Evolutionary conservation across 2,329 filamentous ascomycete genomes (phyloP).

Genomic region (Paracoccidioides lutzii): DNA sequence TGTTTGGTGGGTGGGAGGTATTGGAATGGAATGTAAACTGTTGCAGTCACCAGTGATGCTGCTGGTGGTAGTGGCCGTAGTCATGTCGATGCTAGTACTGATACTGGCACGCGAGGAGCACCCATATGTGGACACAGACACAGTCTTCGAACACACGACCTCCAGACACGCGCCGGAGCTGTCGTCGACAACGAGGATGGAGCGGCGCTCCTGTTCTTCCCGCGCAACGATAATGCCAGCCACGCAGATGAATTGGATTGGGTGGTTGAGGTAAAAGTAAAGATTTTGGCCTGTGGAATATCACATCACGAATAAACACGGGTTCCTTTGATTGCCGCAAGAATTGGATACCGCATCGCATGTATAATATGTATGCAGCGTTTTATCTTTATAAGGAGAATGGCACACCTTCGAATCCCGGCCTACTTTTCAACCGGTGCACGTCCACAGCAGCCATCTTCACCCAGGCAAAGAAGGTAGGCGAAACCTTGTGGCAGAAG

Average conservation of each 20-base stretch:
- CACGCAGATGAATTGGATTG: constrained; percentile 61
- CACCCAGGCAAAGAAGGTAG: constrained; percentile 52
- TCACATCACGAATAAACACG: background rate
- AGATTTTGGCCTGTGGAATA: constrained; percentile 37
- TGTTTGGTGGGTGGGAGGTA: constrained; percentile 3
- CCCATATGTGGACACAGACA: constrained; percentile 9
- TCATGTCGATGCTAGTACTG: constrained; percentile 15
- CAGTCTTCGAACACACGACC: constrained; percentile 34
- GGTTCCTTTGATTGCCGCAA: no score
- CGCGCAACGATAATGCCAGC: constrained; percentile 56
- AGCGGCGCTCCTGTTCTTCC: constrained; percentile 41
- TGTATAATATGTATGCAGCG: background rate
- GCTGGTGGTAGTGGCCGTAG: background rate
- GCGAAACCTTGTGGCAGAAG: constrained; percentile 46
- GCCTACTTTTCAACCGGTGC: constrained; percentile 36
- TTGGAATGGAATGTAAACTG: background rate
- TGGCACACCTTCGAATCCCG: constrained; percentile 39
- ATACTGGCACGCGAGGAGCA: no score
- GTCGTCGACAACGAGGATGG: constrained; percentile 47
- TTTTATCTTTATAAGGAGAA: background rate
- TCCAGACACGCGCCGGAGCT: constrained; percentile 47
- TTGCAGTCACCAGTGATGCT: background rate
- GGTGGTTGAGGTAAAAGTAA: constrained; percentile 59
- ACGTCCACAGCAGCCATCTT: constrained; percentile 46
- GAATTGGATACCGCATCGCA: background rate